phyloP scores from a whole-genome alignment of 108 stramenopile genomes.

The Pelagomonas calceolata region DNA sequence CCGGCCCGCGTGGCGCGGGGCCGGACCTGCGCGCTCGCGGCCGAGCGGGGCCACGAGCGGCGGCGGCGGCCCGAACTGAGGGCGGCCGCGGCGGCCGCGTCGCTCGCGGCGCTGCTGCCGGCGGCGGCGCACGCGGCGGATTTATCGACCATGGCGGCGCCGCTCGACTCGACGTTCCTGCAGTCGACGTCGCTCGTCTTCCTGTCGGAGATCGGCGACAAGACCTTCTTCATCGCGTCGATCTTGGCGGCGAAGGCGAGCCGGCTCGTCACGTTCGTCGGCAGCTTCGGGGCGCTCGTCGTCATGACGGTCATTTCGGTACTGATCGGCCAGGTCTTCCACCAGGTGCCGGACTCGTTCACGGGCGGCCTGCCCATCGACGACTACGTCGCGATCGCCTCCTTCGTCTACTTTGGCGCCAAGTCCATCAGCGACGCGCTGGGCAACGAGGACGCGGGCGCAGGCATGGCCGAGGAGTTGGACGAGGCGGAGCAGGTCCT shows the following conservation, averaged over 20 bases:
- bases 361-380: constrained; percentile 70
- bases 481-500: constrained; percentile 85
- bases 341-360: constrained; percentile 66
- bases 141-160: too few relatives aligned
- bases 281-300: constrained; percentile 75
- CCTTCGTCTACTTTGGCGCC: constrained; percentile 94
- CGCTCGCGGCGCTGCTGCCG: too few relatives aligned
- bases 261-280: constrained; percentile 74
- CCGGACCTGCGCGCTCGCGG: too few relatives aligned
- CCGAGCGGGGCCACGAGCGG: too few relatives aligned
- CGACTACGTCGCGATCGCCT: constrained; percentile 75
- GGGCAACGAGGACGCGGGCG: constrained; percentile 46
- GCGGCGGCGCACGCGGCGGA: too few relatives aligned
- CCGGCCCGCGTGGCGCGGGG: too few relatives aligned
- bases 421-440: constrained; percentile 84
- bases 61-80: too few relatives aligned
- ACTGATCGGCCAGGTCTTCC: constrained; percentile 84
- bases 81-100: too few relatives aligned
- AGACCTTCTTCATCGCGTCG: constrained; percentile 98
- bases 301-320: constrained; percentile 92
- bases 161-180: constrained; percentile 66
- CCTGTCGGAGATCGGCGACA: constrained; percentile 98
- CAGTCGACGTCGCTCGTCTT: constrained; percentile 86
- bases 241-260: constrained; percentile 78
- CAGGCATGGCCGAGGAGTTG: constrained; percentile 84